These are phyloP conservation scores for Candida broadrunensis DNA, from an alignment of 805 yeast species.

Conservation along the genomic window DNA sequence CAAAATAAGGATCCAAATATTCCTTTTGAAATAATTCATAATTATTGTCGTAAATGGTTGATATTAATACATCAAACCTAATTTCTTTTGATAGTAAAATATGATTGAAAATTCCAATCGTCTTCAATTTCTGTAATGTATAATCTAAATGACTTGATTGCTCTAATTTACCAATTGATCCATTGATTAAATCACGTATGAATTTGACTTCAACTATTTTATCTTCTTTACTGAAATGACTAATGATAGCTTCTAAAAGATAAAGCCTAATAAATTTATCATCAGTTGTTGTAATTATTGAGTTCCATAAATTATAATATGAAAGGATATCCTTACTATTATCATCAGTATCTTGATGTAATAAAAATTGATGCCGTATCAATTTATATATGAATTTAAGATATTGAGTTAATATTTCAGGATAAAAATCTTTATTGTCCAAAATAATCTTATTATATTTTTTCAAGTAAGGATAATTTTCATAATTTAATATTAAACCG, in stretches of 20 bases:
- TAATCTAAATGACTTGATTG: background rate
- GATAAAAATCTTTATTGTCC: slow-evolving; percentile 34
- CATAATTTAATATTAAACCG: slow-evolving; percentile 10
- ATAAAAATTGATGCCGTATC: slow-evolving; percentile 9
- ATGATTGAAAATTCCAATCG: slow-evolving; percentile 17
- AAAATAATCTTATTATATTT: slow-evolving; percentile 23
- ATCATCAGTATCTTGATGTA: background rate
- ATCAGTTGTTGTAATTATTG: background rate
- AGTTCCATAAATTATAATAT: background rate
- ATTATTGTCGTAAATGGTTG: background rate
- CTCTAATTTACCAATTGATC: background rate
- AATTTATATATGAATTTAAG: slow-evolving; percentile 27
- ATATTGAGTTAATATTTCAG: slow-evolving; percentile 26
- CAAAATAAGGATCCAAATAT: slow-evolving; percentile 1
- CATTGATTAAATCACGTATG: background rate
- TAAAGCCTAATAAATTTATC: background rate
- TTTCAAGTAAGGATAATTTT: slow-evolving; percentile 9
- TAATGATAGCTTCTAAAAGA: background rate
- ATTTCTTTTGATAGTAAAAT: slow-evolving; percentile 4
- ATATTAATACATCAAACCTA: background rate
- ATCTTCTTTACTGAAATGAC: background rate
- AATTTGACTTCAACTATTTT: background rate
- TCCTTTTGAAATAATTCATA: background rate
- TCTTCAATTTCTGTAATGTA: slow-evolving; percentile 13
- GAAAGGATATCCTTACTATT: background rate